phyloP scores from a whole-genome alignment of 2,329 filamentous ascomycete genomes.

The Alternaria arbusti region DNA sequence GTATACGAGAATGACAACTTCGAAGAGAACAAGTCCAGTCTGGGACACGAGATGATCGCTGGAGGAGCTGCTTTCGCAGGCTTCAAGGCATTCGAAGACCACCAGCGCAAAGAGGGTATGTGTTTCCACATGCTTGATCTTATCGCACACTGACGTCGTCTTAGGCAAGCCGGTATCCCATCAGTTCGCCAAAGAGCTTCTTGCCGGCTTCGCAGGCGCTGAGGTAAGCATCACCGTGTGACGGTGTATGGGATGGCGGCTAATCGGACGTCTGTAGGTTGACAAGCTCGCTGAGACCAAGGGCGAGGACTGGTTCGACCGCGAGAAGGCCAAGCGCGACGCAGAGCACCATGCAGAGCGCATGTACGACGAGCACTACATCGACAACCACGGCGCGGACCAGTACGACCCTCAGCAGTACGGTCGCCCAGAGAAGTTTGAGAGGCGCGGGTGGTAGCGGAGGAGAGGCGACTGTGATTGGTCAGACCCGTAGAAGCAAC shows the following conservation, averaged over 20 bases:
- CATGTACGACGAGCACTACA: constrained; percentile 60
- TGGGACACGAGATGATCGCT: constrained; percentile 76
- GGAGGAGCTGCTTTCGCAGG: constrained; percentile 79
- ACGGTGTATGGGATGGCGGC: not conserved
- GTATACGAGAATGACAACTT: constrained; percentile 58
- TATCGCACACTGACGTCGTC: constrained; percentile 1
- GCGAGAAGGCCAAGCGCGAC: constrained; percentile 55
- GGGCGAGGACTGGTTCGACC: constrained; percentile 57
- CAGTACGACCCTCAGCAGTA: constrained; percentile 56
- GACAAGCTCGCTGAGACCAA: constrained; percentile 73
- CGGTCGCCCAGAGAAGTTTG: constrained; percentile 40
- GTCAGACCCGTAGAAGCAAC: not conserved
- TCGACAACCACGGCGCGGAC: constrained; percentile 47
- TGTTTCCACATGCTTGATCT: not conserved
- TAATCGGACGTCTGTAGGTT: constrained; percentile 5
- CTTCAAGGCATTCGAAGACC: constrained; percentile 80
- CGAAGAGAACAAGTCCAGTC: constrained; percentile 64
- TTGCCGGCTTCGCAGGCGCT: constrained; percentile 74
- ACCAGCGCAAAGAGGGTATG: constrained; percentile 72
- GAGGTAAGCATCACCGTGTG: constrained; percentile 58
- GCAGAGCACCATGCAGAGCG: constrained; percentile 52
- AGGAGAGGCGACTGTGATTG: constrained; percentile 1
- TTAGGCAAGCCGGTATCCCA: constrained; percentile 74
- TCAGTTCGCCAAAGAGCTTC: constrained; percentile 76
- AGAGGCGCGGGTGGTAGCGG: constrained; percentile 37